Conservation (phyloP, 169 alveolate genomes). For the Plasmodium reichenowi region DNA sequence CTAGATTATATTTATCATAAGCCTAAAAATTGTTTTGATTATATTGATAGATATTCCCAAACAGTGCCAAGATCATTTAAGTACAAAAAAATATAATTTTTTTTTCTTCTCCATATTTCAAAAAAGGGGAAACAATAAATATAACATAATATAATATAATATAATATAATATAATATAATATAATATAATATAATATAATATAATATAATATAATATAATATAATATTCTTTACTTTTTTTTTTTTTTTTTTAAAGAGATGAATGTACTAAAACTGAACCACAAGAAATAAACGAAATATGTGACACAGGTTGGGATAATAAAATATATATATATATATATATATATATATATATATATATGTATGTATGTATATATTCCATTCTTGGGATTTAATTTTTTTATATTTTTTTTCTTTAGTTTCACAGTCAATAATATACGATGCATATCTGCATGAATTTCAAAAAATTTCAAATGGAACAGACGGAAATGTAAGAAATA, state of each 20-base stretch:
- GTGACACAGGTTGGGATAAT: slow-evolving; percentile 64
- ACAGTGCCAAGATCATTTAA: slow-evolving; percentile 58
- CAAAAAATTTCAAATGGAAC: slow-evolving; percentile 28
- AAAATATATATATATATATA: background rate
- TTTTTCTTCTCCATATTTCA: background rate
- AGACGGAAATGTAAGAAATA: slow-evolving; percentile 12
- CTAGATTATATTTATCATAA: slow-evolving; percentile 49
- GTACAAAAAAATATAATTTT: slow-evolving; percentile 16
- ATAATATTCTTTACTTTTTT: too few species aligned
- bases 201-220: background rate
- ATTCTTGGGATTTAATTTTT: background rate
- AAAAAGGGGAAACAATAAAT: background rate
- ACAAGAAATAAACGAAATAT: slow-evolving; percentile 67
- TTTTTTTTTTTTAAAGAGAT: slow-evolving; percentile 41
- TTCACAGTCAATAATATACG: slow-evolving; percentile 71
- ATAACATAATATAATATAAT: background rate
- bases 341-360: background rate
- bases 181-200: too few species aligned
- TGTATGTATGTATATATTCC: background rate
- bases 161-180: too few species aligned
- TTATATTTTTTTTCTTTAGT: slow-evolving; percentile 10
- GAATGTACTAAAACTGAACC: slow-evolving; percentile 72
- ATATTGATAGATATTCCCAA: slow-evolving; percentile 58
- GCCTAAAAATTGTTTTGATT: slow-evolving; percentile 63
- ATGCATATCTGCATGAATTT: slow-evolving; percentile 47